Conservation (phyloP, 805 yeast genomes). For the Hanseniaspora vineae region DNA sequence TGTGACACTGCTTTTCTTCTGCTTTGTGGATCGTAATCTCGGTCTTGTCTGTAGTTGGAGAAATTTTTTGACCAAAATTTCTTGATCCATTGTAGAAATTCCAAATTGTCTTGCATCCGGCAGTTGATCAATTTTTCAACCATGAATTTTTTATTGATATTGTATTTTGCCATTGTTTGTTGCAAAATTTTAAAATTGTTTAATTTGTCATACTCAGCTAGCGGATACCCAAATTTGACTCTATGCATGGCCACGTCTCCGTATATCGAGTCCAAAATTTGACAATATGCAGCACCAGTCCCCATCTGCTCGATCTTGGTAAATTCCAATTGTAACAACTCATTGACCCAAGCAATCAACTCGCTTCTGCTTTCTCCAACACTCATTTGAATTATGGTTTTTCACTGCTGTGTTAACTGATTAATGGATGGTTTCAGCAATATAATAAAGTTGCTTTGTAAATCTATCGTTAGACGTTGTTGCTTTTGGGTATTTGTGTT, state of each 20-base stretch:
- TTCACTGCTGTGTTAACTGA: no score
- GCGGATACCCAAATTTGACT: constrained; percentile 43
- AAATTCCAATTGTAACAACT: constrained; percentile 48
- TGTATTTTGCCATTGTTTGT: constrained; percentile 57
- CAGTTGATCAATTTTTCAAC: constrained; percentile 78
- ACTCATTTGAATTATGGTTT: not conserved
- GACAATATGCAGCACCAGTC: constrained; percentile 90
- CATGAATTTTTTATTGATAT: constrained; percentile 60
- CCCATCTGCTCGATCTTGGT: constrained; percentile 89
- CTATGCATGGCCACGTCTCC: constrained; percentile 71
- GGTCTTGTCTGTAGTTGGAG: not conserved
- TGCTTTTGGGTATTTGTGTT: no score
- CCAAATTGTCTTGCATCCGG: constrained; percentile 85
- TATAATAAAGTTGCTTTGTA: no score
- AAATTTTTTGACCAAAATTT: constrained; percentile 61
- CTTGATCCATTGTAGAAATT: constrained; percentile 86
- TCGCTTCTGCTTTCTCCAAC: constrained; percentile 75
- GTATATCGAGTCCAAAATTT: constrained; percentile 73
- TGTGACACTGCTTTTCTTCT: not conserved
- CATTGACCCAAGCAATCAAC: constrained; percentile 74
- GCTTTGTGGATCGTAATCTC: not conserved
- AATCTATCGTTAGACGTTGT: no score
- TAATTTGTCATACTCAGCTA: constrained; percentile 61
- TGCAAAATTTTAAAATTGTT: constrained; percentile 81
- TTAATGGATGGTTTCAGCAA: no score